Evolutionary conservation across 345 rosid genomes (phyloP).

Genomic region (Arabidopsis suecica): DNA sequence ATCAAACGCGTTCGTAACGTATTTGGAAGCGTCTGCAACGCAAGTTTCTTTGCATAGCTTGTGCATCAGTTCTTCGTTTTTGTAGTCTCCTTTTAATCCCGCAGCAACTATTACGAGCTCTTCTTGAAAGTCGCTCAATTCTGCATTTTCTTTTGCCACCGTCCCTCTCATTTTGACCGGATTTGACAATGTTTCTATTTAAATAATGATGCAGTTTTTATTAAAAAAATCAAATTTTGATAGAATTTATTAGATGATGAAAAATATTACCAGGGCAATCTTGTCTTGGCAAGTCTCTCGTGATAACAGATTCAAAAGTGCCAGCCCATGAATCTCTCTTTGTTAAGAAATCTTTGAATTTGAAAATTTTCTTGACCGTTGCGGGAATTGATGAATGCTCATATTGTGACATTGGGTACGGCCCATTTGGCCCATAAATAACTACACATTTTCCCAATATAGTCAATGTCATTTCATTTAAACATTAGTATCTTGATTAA

Average conservation of each 20-base stretch:
- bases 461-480: background rate
- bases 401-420: conserved; percentile 52
- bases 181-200: conserved; percentile 55
- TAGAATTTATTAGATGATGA: background rate
- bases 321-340: conserved; percentile 70
- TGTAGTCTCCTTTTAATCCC: conserved; percentile 62
- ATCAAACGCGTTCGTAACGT: conserved; percentile 52
- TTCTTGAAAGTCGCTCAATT: conserved; percentile 70
- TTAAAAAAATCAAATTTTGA: background rate
- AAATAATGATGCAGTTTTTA: background rate
- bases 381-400: conserved; percentile 69
- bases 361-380: conserved; percentile 60
- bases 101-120: conserved; percentile 72
- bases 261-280: conserved; percentile 54
- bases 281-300: conserved; percentile 50
- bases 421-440: conserved; percentile 56
- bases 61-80: conserved; percentile 51
- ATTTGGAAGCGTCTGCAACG: conserved; percentile 55
- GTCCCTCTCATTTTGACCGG: conserved; percentile 52
- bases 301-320: conserved; percentile 55
- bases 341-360: conserved; percentile 53
- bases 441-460: conserved; percentile 42
- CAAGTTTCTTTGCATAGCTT: conserved; percentile 65
- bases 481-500: background rate
- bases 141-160: conserved; percentile 53